Evolutionary conservation across 306 rosid species (phyloP).

Genomic region (Pyrus betulifolia): DNA sequence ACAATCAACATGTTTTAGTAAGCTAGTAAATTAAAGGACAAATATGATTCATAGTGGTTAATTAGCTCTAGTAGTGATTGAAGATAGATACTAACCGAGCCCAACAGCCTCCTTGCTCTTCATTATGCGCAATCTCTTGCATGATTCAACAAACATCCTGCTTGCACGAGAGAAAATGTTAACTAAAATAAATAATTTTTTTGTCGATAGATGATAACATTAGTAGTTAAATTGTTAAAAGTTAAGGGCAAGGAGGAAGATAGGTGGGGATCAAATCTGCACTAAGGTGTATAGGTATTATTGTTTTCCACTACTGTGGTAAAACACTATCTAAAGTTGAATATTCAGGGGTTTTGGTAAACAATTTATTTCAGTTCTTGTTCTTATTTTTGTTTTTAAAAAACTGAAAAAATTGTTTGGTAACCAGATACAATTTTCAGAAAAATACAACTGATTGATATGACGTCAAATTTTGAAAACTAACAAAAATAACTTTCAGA

Average conservation of each 20-base stretch:
- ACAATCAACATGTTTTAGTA: neutral
- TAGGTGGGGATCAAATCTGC: no score
- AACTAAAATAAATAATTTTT: neutral
- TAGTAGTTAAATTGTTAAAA: no score
- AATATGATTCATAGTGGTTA: neutral
- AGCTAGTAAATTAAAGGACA: neutral
- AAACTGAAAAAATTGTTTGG: neutral
- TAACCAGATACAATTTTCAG: neutral
- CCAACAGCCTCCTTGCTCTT: conserved; percentile 94
- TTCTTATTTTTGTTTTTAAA: no score
- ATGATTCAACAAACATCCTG: conserved; percentile 93
- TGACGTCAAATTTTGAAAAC: neutral
- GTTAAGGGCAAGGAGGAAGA: no score
- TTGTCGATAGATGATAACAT: no score
- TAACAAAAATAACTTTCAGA: neutral
- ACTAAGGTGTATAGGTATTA: no score
- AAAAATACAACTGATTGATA: no score
- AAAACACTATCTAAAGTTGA: neutral
- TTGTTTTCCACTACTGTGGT: no score
- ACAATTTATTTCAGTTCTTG: no score
- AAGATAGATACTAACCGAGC: conserved; percentile 45
- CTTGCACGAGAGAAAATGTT: neutral
- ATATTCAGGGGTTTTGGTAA: neutral
- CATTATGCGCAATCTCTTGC: conserved; percentile 92
- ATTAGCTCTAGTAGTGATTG: neutral